phyloP scores from a whole-genome alignment of 306 rosid species.

The Lathyrus oleraceus region DNA sequence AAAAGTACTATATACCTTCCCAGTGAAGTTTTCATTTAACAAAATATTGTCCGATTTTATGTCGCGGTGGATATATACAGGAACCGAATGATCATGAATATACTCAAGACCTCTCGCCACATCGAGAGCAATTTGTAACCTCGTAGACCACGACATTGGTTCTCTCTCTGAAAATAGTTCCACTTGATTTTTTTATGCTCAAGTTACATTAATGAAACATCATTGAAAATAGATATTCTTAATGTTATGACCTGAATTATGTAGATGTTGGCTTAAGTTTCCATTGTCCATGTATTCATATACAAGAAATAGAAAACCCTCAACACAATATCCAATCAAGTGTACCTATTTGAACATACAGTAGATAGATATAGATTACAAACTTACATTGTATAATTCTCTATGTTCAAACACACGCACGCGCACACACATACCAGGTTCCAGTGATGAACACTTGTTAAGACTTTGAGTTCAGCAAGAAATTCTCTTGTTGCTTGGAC shows the following conservation, averaged over 20 bases:
- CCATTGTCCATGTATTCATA: slow-evolving; percentile 91
- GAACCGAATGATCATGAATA: slow-evolving; percentile 92
- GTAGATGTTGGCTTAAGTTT: slow-evolving; percentile 77
- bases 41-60: slow-evolving; percentile 87
- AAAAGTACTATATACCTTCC: slow-evolving; percentile 42
- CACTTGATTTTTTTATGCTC: no score
- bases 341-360: slow-evolving; percentile 53
- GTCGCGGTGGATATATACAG: slow-evolving; percentile 89
- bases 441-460: slow-evolving; percentile 84
- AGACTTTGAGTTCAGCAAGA: slow-evolving; percentile 76
- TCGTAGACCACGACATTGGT: slow-evolving; percentile 72
- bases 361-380: no score
- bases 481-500: slow-evolving; percentile 81
- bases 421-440: slow-evolving; percentile 54
- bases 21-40: slow-evolving; percentile 69
- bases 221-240: not conserved
- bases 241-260: slow-evolving; percentile 56
- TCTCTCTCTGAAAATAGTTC: slow-evolving; percentile 51
- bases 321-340: slow-evolving; percentile 83
- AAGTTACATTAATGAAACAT: not conserved
- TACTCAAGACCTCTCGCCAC: slow-evolving; percentile 91
- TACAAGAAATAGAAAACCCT: slow-evolving; percentile 77
- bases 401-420: no score
- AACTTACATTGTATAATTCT: no score
- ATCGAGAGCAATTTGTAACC: slow-evolving; percentile 88